Conservation (phyloP, 2,329 filamentous ascomycete genomes). For the Fusarium caatingaense region DNA sequence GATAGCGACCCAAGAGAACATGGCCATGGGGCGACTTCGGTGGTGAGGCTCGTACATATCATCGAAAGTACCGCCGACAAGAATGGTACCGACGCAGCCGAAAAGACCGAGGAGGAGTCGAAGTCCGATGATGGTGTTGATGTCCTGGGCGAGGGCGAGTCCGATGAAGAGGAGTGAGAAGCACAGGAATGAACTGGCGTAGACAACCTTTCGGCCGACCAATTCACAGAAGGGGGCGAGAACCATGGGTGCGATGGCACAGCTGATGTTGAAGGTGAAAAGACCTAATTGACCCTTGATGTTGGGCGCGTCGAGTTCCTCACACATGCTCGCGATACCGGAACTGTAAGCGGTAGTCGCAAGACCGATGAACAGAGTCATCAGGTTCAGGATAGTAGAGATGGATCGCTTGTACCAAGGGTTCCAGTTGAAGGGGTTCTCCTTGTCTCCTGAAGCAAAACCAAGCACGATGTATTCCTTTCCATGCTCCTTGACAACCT, state of each 20-base stretch:
- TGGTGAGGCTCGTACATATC: slow-evolving; percentile 43
- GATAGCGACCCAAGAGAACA: slow-evolving; percentile 42
- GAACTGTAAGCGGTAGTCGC: slow-evolving; percentile 39
- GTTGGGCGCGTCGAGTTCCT: slow-evolving; percentile 32
- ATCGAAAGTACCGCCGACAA: slow-evolving; percentile 41
- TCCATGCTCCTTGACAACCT: slow-evolving; percentile 30
- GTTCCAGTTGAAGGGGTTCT: slow-evolving; percentile 43
- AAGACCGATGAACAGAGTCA: slow-evolving; percentile 41
- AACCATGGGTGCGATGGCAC: slow-evolving; percentile 36
- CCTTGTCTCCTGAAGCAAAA: slow-evolving; percentile 38
- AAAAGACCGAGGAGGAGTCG: slow-evolving; percentile 39
- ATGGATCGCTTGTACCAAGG: slow-evolving; percentile 40
- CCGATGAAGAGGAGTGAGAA: slow-evolving; percentile 41
- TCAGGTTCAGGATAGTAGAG: slow-evolving; percentile 40
- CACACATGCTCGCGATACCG: slow-evolving; percentile 35
- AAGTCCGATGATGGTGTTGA: slow-evolving; percentile 38
- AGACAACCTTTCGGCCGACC: slow-evolving; percentile 38
- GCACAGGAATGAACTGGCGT: slow-evolving; percentile 34
- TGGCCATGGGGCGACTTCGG: slow-evolving; percentile 40
- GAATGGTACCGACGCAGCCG: slow-evolving; percentile 41
- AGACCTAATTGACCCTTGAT: slow-evolving; percentile 38
- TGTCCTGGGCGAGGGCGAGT: slow-evolving; percentile 34
- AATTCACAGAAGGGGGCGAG: slow-evolving; percentile 38
- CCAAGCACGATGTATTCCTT: slow-evolving; percentile 40
- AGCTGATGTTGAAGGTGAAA: slow-evolving; percentile 41